Percentiles rank a stretch among this genome's conserved stretches.
Conservation (phyloP, 257 asterid genomes). For the Nicotiana attenuata region DNA sequence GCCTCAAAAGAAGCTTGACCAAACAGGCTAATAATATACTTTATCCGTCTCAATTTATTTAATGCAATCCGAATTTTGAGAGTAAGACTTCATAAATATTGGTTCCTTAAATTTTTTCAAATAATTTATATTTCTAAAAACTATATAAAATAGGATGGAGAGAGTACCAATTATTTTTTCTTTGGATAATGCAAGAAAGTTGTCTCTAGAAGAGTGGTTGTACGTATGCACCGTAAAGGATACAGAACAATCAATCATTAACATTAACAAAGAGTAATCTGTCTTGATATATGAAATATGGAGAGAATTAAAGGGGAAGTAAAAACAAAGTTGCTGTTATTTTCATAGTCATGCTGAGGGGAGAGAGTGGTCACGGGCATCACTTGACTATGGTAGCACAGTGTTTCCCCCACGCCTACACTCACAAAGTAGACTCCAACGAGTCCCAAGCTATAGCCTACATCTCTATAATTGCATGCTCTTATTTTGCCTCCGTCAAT, state of each 20-base stretch:
- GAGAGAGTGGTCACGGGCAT: conserved; percentile 55
- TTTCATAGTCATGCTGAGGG: not conserved
- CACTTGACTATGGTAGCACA: conserved; percentile 48
- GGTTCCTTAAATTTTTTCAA: too few relatives aligned
- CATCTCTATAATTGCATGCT: not conserved
- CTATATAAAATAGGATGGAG: too few relatives aligned
- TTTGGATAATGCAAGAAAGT: not conserved
- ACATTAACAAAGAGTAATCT: not conserved
- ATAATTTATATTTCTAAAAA: too few relatives aligned
- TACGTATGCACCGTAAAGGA: too few relatives aligned
- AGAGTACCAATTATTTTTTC: too few relatives aligned
- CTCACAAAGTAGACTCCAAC: conserved; percentile 11
- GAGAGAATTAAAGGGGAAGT: conserved; percentile 22
- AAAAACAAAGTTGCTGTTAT: conserved; percentile 26
- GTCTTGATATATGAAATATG: not conserved
- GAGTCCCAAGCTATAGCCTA: conserved; percentile 24
- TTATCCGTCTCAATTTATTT: too few relatives aligned
- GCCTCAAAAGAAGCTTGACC: too few relatives aligned
- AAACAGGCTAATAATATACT: too few relatives aligned
- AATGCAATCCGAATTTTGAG: too few relatives aligned
- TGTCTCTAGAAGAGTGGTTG: too few relatives aligned
- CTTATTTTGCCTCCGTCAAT: not conserved
- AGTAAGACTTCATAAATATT: too few relatives aligned
- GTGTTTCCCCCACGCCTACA: conserved; percentile 19
- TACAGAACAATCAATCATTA: too few relatives aligned